Conservation (phyloP, 805 yeast genomes). For the Brettanomyces anomalus region DNA sequence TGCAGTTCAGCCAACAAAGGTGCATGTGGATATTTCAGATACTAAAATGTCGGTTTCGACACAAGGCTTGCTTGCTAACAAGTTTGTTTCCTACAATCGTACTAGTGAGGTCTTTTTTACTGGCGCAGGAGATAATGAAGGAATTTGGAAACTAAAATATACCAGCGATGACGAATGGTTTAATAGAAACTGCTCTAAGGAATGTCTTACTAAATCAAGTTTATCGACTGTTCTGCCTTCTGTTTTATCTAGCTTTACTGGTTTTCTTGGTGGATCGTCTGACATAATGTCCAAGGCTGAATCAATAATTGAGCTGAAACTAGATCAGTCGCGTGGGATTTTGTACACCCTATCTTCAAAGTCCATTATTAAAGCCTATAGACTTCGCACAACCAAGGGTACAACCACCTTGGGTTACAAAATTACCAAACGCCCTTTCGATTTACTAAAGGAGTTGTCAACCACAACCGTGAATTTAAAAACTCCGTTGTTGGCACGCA, state of each 20-base stretch:
- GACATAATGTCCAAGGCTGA: slow-evolving; percentile 35
- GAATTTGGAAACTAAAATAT: slow-evolving; percentile 84
- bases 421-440: slow-evolving; percentile 33
- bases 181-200: slow-evolving; percentile 71
- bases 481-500: slow-evolving; percentile 41
- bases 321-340: slow-evolving; percentile 72
- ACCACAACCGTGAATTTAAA: slow-evolving; percentile 25
- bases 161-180: slow-evolving; percentile 82
- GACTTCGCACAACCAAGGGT: slow-evolving; percentile 36
- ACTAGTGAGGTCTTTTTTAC: slow-evolving; percentile 79
- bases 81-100: slow-evolving; percentile 46
- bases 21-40: slow-evolving; percentile 60
- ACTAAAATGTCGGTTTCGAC: slow-evolving; percentile 76
- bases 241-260: slow-evolving; percentile 21
- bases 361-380: slow-evolving; percentile 75
- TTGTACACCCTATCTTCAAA: slow-evolving; percentile 76
- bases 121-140: slow-evolving; percentile 67
- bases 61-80: slow-evolving; percentile 66
- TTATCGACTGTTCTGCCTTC: slow-evolving; percentile 43
- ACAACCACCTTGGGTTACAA: slow-evolving; percentile 22
- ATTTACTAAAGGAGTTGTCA: slow-evolving; percentile 39
- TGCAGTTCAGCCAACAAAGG: slow-evolving; percentile 46
- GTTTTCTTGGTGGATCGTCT: slow-evolving; percentile 18
- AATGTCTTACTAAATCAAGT: slow-evolving; percentile 68
- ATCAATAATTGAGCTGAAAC: slow-evolving; percentile 48